These are phyloP conservation scores for Monilinia fructicola DNA, from an alignment of 2,329 filamentous ascomycete species.

Conservation along the genomic window DNA sequence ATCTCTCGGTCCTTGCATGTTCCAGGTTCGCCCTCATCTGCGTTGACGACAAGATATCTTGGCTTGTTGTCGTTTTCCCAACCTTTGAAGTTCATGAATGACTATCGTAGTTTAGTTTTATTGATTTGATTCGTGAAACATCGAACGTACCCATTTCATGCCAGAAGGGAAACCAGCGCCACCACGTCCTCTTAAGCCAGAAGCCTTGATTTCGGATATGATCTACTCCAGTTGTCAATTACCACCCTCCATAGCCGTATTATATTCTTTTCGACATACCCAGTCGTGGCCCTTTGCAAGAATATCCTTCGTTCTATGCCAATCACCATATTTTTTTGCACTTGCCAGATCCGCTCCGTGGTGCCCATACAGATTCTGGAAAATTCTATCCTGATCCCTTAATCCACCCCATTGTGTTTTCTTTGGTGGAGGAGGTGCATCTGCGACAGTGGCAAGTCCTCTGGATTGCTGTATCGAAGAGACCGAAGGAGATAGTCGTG, in stretches of 20 bases:
- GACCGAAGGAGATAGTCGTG: slow-evolving; percentile 41
- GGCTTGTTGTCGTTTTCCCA: slow-evolving; percentile 98
- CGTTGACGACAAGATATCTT: slow-evolving; percentile 95
- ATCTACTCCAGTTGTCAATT: slow-evolving; percentile 55
- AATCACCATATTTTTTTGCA: slow-evolving; percentile 97
- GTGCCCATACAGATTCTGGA: slow-evolving; percentile 96
- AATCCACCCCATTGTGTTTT: slow-evolving; percentile 77
- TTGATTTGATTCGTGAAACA: slow-evolving; percentile 12
- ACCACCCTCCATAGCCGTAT: slow-evolving; percentile 10
- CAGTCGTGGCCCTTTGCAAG: slow-evolving; percentile 95
- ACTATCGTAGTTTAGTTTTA: slow-evolving; percentile 53
- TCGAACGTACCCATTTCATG: slow-evolving; percentile 86
- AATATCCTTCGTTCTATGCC: slow-evolving; percentile 99
- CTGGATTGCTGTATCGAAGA: slow-evolving; percentile 57
- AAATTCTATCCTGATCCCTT: slow-evolving; percentile 96
- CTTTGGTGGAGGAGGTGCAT: slow-evolving; percentile 64
- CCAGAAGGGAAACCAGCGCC: slow-evolving; percentile 97
- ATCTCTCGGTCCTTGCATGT: slow-evolving; percentile 99
- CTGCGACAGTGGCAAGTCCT: slow-evolving; percentile 78
- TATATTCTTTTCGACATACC: slow-evolving; percentile 46
- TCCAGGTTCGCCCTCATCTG: slow-evolving; percentile 96
- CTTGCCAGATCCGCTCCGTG: slow-evolving; percentile 88
- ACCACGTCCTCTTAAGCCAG: slow-evolving; percentile 90
- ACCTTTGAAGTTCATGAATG: slow-evolving; percentile 99
- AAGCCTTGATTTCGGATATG: slow-evolving; percentile 95